These are phyloP conservation scores for Spinacia oleracea DNA, from an alignment of 179 eudicot genomes.

Conservation along the genomic window DNA sequence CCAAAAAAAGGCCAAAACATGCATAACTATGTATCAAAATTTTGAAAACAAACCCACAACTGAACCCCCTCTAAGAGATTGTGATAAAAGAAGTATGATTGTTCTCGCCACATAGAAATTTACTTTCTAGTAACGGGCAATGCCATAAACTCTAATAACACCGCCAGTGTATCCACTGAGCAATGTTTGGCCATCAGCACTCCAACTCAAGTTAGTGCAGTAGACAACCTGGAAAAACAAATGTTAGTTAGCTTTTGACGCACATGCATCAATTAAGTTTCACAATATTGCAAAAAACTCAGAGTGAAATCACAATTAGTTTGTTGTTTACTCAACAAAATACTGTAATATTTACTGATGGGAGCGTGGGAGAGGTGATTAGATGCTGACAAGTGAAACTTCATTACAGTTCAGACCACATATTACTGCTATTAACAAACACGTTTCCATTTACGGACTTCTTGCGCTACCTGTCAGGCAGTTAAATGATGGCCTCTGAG, in stretches of 20 bases:
- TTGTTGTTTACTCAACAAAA: no score
- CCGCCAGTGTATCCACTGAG: conserved; percentile 77
- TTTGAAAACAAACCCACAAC: conserved; percentile 5
- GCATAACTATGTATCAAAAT: conserved; percentile 15
- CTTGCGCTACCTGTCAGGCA: no score
- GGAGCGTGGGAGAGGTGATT: no score
- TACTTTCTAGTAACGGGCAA: conserved; percentile 42
- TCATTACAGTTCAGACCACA: no score
- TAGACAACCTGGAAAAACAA: conserved; percentile 42
- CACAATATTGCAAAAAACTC: no score
- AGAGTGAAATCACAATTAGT: no score
- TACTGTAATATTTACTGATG: no score
- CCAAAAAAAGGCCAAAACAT: conserved; percentile 11
- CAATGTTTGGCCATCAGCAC: conserved; percentile 61
- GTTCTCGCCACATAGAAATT: not conserved
- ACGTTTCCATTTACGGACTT: no score
- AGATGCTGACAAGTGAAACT: no score
- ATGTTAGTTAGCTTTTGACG: not conserved
- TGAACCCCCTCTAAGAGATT: not conserved
- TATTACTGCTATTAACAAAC: no score
- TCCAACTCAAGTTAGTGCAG: conserved; percentile 66
- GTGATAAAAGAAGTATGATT: not conserved
- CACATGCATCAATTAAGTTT: no score
- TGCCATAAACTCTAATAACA: conserved; percentile 50
- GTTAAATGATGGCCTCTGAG: no score